Percentiles rank a stretch among this genome's conserved stretches.
Evolutionary conservation across 345 rosid species (phyloP).

Genomic region (Corchorus olitorius): DNA sequence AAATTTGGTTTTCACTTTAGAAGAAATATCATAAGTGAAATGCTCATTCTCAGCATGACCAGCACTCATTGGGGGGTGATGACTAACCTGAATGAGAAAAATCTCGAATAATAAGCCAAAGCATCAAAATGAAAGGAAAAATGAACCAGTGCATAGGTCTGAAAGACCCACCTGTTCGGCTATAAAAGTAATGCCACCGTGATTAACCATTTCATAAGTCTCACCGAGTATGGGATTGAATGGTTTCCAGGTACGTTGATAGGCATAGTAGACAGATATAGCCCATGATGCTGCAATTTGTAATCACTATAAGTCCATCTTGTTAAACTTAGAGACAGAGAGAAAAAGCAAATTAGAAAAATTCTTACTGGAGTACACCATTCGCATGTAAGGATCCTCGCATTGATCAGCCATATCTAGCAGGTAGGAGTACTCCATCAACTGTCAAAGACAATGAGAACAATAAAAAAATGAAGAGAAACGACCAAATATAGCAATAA

Average conservation of each 20-base stretch:
- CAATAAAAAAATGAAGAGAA: slow-evolving; percentile 3
- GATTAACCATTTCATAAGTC: slow-evolving; percentile 87
- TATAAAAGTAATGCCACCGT: slow-evolving; percentile 70
- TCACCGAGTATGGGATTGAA: slow-evolving; percentile 99
- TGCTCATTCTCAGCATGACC: slow-evolving; percentile 88
- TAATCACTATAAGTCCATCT: slow-evolving; percentile 18
- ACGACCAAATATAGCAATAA: slow-evolving; percentile 8
- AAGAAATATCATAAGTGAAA: slow-evolving; percentile 70
- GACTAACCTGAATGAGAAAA: slow-evolving; percentile 60
- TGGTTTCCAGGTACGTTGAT: slow-evolving; percentile 95
- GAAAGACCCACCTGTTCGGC: slow-evolving; percentile 73
- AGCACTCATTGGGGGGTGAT: slow-evolving; percentile 87
- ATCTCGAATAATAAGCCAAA: not conserved
- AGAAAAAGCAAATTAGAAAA: slow-evolving; percentile 16
- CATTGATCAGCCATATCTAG: slow-evolving; percentile 88
- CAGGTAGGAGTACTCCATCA: slow-evolving; percentile 93
- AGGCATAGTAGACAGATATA: slow-evolving; percentile 86
- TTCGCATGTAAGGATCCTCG: slow-evolving; percentile 90
- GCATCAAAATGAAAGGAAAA: not conserved
- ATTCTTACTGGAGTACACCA: slow-evolving; percentile 86
- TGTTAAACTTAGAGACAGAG: not conserved
- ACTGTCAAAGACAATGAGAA: slow-evolving; percentile 46
- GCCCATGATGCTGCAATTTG: slow-evolving; percentile 83
- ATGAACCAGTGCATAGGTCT: not conserved
- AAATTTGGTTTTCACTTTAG: slow-evolving; percentile 81